phyloP scores from a whole-genome alignment of 345 rosid genomes.

The Cardamine chenopodiifolia region DNA sequence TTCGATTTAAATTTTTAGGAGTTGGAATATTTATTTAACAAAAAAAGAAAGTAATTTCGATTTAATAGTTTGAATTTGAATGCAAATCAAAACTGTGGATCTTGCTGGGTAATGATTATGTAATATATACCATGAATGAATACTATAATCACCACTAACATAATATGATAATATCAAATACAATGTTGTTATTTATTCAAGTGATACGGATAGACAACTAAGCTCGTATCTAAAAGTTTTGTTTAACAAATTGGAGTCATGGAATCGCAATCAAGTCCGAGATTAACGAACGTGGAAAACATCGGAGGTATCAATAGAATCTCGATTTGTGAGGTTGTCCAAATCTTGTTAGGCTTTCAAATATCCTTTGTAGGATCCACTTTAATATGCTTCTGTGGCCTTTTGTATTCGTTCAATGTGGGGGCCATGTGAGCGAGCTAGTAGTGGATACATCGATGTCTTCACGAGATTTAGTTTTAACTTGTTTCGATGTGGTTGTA shows the following conservation, averaged over 20 bases:
- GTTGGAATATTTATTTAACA: too few relatives aligned
- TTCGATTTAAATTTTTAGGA: too few relatives aligned
- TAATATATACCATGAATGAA: neutral
- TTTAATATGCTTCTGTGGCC: neutral
- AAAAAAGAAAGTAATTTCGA: neutral
- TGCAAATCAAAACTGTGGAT: conserved; percentile 20
- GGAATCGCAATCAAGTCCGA: conserved; percentile 36
- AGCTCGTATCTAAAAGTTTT: conserved; percentile 12
- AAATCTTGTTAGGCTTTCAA: conserved; percentile 31
- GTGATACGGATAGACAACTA: neutral
- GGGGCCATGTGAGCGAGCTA: conserved; percentile 40
- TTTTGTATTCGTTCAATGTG: conserved; percentile 9
- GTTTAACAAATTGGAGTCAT: neutral
- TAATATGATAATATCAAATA: neutral
- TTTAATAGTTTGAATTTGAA: neutral
- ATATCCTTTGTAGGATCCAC: conserved; percentile 8
- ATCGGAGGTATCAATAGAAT: conserved; percentile 49
- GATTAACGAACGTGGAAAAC: conserved; percentile 41
- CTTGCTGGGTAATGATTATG: conserved; percentile 14
- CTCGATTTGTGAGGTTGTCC: conserved; percentile 37
- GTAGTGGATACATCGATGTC: conserved; percentile 33
- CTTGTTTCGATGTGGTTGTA: conserved; percentile 18
- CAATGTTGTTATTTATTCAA: neutral
- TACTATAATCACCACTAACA: conserved; percentile 4
- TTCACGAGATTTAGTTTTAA: neutral